Evolutionary conservation across 2,329 filamentous ascomycete genomes (phyloP).

Genomic region (Paecilomyces variotii): DNA sequence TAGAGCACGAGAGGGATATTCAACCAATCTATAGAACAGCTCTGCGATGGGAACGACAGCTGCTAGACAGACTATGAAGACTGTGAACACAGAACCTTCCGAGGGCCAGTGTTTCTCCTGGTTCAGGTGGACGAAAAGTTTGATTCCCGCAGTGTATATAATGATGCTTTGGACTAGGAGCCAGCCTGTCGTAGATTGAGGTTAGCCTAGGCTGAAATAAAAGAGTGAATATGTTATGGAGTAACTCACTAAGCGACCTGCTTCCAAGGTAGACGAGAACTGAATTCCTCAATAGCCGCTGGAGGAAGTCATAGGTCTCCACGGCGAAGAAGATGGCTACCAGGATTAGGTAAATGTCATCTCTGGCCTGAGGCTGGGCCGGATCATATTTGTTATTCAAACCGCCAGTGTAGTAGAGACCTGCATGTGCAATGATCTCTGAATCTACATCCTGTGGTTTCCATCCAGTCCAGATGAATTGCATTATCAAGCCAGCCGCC

Average conservation of each 20-base stretch:
- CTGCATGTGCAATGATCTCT: constrained; percentile 35
- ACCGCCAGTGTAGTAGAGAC: constrained; percentile 30
- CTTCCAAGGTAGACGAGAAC: constrained; percentile 32
- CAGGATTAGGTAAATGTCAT: constrained; percentile 39
- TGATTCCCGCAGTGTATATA: constrained; percentile 35
- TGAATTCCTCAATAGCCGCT: constrained; percentile 25
- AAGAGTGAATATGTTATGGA: not conserved
- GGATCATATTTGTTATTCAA: constrained; percentile 28
- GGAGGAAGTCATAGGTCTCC: constrained; percentile 31
- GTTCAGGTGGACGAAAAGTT: not conserved
- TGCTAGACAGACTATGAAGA: not conserved
- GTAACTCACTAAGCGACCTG: constrained; percentile 36
- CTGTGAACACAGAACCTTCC: not conserved
- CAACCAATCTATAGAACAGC: not conserved
- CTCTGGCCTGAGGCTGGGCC: constrained; percentile 28
- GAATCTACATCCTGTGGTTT: constrained; percentile 25
- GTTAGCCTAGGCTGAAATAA: not conserved
- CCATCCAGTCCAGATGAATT: constrained; percentile 38
- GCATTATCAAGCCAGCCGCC: constrained; percentile 29
- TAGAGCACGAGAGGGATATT: not conserved
- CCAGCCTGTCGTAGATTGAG: constrained; percentile 21
- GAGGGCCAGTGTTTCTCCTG: not conserved
- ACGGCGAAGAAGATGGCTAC: constrained; percentile 34
- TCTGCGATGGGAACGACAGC: not conserved
- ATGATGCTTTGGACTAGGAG: constrained; percentile 36